Evolutionary conservation across 2,329 filamentous ascomycete genomes (phyloP).

Genomic region (Trichophyton rubrum): DNA sequence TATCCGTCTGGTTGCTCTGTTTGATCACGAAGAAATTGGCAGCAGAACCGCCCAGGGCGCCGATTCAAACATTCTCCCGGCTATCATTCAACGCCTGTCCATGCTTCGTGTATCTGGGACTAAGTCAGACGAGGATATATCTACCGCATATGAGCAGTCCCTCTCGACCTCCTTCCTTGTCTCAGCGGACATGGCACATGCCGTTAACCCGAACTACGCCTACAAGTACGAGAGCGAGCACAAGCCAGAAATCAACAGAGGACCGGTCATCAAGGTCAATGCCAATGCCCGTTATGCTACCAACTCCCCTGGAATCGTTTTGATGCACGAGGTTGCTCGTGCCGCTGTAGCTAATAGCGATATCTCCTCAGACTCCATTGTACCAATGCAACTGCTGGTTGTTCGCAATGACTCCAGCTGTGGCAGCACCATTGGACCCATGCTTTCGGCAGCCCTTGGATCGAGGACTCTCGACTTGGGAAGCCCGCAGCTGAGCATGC

Average conservation of each 20-base stretch:
- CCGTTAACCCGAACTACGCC: constrained; percentile 87
- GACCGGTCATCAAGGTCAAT: constrained; percentile 94
- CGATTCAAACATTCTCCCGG: constrained; percentile 79
- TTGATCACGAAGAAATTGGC: constrained; percentile 96
- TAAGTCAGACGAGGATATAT: constrained; percentile 42
- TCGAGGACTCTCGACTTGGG: constrained; percentile 82
- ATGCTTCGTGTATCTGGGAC: constrained; percentile 53
- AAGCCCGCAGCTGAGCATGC: constrained; percentile 92
- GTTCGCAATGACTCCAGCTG: constrained; percentile 91
- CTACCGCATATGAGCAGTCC: constrained; percentile 87
- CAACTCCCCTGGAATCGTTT: constrained; percentile 86
- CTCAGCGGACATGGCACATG: constrained; percentile 95
- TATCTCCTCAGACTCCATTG: constrained; percentile 45
- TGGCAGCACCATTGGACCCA: constrained; percentile 95
- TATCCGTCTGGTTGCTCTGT: constrained; percentile 86
- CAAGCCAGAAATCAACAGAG: constrained; percentile 89
- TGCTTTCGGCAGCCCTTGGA: constrained; percentile 76
- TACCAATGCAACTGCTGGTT: constrained; percentile 90
- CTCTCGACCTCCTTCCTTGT: constrained; percentile 83
- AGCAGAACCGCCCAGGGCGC: constrained; percentile 87
- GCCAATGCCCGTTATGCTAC: constrained; percentile 95
- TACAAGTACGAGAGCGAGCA: constrained; percentile 86
- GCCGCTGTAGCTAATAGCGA: constrained; percentile 25
- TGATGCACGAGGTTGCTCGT: constrained; percentile 74
- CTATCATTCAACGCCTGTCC: constrained; percentile 74